Evolutionary conservation across 176 grass and related monocot species (phyloP).

Genomic region (Zea mays): DNA sequence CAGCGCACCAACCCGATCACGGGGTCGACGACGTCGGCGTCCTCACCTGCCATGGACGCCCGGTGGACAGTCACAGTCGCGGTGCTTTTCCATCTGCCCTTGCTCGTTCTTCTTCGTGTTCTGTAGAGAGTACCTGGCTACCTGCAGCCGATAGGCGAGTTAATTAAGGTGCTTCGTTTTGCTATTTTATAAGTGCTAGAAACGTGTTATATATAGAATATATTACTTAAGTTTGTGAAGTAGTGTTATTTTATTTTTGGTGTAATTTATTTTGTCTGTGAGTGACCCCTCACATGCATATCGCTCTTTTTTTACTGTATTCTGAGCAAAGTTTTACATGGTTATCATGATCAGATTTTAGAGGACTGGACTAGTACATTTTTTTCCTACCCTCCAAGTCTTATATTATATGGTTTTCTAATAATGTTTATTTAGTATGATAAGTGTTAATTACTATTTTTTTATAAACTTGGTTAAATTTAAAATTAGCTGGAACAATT

Average conservation of each 20-base stretch:
- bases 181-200: neutral
- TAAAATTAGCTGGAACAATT: neutral
- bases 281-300: neutral
- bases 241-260: neutral
- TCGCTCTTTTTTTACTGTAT: neutral
- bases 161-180: neutral
- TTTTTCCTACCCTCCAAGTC: neutral
- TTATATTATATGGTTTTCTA: too few relatives aligned
- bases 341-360: neutral
- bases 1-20: conserved; percentile 50
- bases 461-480: neutral
- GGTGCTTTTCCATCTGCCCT: conserved; percentile 2
- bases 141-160: neutral
- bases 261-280: neutral
- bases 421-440: too few relatives aligned
- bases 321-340: neutral
- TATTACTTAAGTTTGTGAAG: neutral
- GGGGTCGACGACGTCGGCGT: conserved; percentile 23
- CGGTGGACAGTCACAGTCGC: neutral
- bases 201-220: neutral
- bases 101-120: conserved; percentile 24
- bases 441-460: too few relatives aligned
- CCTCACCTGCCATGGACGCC: neutral
- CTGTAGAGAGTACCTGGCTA: conserved; percentile 7
- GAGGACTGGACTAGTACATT: neutral